These are phyloP conservation scores for Leccinum ambiguum DNA, from an alignment of 1,284 basidiomycete species.

Conservation along the genomic window DNA sequence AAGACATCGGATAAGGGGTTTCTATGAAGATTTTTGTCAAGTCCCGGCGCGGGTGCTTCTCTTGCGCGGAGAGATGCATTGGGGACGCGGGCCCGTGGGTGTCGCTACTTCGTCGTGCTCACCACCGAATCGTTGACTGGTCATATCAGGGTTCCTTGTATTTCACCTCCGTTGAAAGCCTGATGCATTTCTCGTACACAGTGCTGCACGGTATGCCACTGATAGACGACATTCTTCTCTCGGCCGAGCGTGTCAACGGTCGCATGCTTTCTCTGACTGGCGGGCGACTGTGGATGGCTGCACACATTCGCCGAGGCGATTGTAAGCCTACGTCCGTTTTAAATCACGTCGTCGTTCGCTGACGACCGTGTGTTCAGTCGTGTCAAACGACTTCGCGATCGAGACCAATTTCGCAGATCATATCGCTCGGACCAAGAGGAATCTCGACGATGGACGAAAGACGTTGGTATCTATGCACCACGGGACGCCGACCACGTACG, in stretches of 20 bases:
- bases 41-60: conserved; percentile 37
- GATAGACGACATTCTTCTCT: conserved; percentile 28
- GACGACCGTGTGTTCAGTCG: conserved; percentile 19
- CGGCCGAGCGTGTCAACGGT: conserved; percentile 34
- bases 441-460: conserved; percentile 33
- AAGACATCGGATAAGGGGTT: conserved; percentile 34
- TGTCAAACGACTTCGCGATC: conserved; percentile 36
- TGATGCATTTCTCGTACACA: conserved; percentile 33
- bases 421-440: conserved; percentile 36
- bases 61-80: conserved; percentile 42
- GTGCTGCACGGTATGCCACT: conserved; percentile 37
- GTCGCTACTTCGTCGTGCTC: not conserved
- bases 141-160: conserved; percentile 36
- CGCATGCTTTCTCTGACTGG: conserved; percentile 36
- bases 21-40: conserved; percentile 38
- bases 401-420: conserved; percentile 35
- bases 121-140: not conserved
- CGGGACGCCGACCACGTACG: conserved; percentile 22
- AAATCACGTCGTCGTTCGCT: conserved; percentile 1
- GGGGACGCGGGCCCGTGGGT: conserved; percentile 41
- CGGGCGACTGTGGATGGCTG: conserved; percentile 45
- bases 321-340: conserved; percentile 28
- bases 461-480: conserved; percentile 28
- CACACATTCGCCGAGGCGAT: conserved; percentile 49
- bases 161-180: conserved; percentile 38